Conservation (phyloP, 2,329 filamentous ascomycete genomes). For the Pseudodiploospora longispora region DNA sequence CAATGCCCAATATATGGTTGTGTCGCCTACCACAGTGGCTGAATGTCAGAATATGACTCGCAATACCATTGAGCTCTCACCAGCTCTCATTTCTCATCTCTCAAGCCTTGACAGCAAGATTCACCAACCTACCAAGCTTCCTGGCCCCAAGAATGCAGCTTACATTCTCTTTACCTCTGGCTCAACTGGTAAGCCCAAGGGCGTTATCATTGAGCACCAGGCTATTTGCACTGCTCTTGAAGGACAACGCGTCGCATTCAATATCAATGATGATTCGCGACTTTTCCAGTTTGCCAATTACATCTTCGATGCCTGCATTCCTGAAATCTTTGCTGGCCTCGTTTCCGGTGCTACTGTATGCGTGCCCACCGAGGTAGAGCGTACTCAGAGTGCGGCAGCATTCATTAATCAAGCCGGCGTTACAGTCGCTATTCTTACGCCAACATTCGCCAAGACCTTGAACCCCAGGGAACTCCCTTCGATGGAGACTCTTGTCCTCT, state of each 20-base stretch:
- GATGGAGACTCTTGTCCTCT: slow-evolving; percentile 6
- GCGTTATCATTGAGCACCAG: slow-evolving; percentile 1
- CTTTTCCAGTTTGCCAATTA: slow-evolving; percentile 10
- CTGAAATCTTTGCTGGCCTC: background rate
- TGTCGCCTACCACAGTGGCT: slow-evolving; percentile 1
- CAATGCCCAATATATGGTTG: slow-evolving; percentile 7
- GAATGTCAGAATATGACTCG: background rate
- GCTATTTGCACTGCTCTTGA: background rate
- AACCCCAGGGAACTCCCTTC: slow-evolving; percentile 1
- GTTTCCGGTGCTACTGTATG: slow-evolving; percentile 3
- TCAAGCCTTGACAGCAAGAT: slow-evolving; percentile 7
- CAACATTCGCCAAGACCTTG: slow-evolving; percentile 7
- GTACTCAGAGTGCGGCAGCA: background rate
- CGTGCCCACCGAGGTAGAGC: slow-evolving; percentile 3
- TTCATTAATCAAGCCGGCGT: slow-evolving; percentile 5
- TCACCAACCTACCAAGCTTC: background rate
- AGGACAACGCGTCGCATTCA: background rate
- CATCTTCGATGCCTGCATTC: slow-evolving; percentile 1
- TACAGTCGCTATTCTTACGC: slow-evolving; percentile 7
- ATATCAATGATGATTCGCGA: background rate
- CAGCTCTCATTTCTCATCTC: background rate
- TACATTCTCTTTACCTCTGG: slow-evolving; percentile 5
- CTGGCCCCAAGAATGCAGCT: background rate
- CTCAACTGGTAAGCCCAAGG: slow-evolving; percentile 1
- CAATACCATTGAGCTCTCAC: background rate